Evolutionary conservation across 176 grass and related monocot species (phyloP).

Genomic region (Poa pratensis): DNA sequence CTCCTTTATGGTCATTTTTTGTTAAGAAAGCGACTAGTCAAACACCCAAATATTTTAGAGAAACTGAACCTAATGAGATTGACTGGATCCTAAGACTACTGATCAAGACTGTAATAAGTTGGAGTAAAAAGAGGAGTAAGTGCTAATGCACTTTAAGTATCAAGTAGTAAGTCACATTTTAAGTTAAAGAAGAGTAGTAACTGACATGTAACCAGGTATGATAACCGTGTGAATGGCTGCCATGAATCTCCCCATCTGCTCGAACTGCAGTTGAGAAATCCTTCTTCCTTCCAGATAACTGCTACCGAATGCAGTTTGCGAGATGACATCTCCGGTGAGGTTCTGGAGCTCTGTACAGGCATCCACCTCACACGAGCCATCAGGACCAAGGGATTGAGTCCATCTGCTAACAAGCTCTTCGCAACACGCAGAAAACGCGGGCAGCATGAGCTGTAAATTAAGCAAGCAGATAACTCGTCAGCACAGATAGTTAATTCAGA

Average conservation of each 20-base stretch:
- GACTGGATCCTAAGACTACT: neutral
- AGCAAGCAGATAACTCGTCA: neutral
- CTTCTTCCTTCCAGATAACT: conserved; percentile 62
- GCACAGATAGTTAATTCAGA: neutral
- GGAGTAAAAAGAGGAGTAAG: neutral
- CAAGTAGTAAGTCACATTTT: conserved; percentile 35
- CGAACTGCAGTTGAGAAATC: conserved; percentile 64
- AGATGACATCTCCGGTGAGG: conserved; percentile 78
- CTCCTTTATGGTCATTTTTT: neutral
- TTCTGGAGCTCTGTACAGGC: conserved; percentile 57
- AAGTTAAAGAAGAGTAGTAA: neutral
- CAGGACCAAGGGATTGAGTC: conserved; percentile 41
- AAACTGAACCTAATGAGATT: neutral
- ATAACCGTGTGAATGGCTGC: conserved; percentile 17
- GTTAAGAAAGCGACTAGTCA: neutral
- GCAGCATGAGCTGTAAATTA: conserved; percentile 62
- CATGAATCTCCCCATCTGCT: conserved; percentile 39
- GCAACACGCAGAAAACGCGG: conserved; percentile 63
- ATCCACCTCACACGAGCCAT: conserved; percentile 56
- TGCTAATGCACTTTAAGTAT: neutral
- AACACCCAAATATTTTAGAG: neutral
- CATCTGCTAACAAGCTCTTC: conserved; percentile 60
- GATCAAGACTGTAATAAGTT: neutral
- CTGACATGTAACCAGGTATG: conserved; percentile 61
- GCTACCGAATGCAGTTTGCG: conserved; percentile 71